These are phyloP conservation scores for Viola pubescens DNA, from an alignment of 441 rosid genomes.

Conservation along the genomic window DNA sequence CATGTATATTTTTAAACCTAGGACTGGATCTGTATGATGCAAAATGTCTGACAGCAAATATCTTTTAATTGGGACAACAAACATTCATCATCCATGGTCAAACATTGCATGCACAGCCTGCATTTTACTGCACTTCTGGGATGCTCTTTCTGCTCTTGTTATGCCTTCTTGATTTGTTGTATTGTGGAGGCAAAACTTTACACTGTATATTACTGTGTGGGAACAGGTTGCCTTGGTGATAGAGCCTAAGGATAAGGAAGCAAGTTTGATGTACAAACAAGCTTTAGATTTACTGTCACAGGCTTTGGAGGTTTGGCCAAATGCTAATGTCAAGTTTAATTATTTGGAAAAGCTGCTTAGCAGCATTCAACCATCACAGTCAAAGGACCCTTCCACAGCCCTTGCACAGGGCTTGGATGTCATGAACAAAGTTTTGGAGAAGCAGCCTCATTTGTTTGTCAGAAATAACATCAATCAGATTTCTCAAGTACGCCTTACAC, in stretches of 20 bases:
- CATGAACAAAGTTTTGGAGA: slow-evolving; percentile 97
- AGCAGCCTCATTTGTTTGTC: slow-evolving; percentile 91
- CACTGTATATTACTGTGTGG: slow-evolving; percentile 12
- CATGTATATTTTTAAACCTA: too few species aligned
- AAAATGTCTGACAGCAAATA: neutral
- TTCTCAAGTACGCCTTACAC: slow-evolving; percentile 56
- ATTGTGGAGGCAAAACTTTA: neutral
- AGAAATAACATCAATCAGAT: slow-evolving; percentile 86
- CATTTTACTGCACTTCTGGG: neutral
- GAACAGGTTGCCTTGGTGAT: slow-evolving; percentile 93
- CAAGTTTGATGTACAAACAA: slow-evolving; percentile 84
- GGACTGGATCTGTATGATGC: neutral
- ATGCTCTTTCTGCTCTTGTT: neutral
- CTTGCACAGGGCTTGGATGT: slow-evolving; percentile 97
- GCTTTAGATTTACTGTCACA: slow-evolving; percentile 88
- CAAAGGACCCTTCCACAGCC: slow-evolving; percentile 90
- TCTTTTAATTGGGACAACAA: neutral
- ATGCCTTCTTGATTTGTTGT: slow-evolving; percentile 2
- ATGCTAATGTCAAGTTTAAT: slow-evolving; percentile 91
- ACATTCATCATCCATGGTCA: neutral
- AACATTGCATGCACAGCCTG: neutral
- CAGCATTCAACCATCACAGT: slow-evolving; percentile 85
- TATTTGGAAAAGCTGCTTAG: slow-evolving; percentile 83
- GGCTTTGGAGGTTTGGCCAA: slow-evolving; percentile 99
- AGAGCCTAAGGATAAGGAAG: slow-evolving; percentile 98